These are phyloP conservation scores for Phytophthora meadii DNA, from an alignment of 352 stramenopile species.

Conservation along the genomic window DNA sequence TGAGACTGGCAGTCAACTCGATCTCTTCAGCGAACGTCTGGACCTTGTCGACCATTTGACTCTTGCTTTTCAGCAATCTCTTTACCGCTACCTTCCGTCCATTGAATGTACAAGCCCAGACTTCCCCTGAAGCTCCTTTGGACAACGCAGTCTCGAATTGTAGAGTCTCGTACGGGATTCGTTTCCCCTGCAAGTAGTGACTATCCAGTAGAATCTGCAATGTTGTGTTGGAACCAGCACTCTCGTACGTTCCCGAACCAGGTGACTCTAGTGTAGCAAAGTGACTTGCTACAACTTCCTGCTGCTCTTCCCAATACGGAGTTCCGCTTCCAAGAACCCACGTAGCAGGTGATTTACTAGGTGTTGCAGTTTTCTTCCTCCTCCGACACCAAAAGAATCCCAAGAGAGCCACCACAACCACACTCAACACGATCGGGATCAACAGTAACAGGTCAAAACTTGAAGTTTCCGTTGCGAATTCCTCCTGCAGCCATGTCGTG, in stretches of 20 bases:
- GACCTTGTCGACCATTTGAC: slow-evolving; percentile 38
- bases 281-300: slow-evolving; percentile 8
- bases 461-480: slow-evolving; percentile 15
- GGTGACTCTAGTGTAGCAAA: slow-evolving; percentile 8
- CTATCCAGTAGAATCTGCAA: slow-evolving; percentile 28
- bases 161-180: slow-evolving; percentile 30
- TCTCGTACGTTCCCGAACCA: slow-evolving; percentile 14
- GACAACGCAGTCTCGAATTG: slow-evolving; percentile 19
- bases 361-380: background rate
- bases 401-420: background rate
- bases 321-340: background rate
- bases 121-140: slow-evolving; percentile 47
- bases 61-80: slow-evolving; percentile 39
- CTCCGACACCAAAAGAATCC: slow-evolving; percentile 11
- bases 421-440: slow-evolving; percentile 19
- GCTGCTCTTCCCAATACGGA: slow-evolving; percentile 11
- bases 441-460: slow-evolving; percentile 19
- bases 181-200: slow-evolving; percentile 23
- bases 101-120: slow-evolving; percentile 56
- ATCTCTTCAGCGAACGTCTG: slow-evolving; percentile 61
- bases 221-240: slow-evolving; percentile 21
- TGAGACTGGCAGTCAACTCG: slow-evolving; percentile 53
- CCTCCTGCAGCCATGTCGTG: slow-evolving; percentile 27
- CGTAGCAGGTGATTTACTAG: background rate
- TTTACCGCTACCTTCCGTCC: slow-evolving; percentile 51